Evolutionary conservation across 768 basidiomycete genomes (phyloP).

Genomic region (Amanita subjunquillea): DNA sequence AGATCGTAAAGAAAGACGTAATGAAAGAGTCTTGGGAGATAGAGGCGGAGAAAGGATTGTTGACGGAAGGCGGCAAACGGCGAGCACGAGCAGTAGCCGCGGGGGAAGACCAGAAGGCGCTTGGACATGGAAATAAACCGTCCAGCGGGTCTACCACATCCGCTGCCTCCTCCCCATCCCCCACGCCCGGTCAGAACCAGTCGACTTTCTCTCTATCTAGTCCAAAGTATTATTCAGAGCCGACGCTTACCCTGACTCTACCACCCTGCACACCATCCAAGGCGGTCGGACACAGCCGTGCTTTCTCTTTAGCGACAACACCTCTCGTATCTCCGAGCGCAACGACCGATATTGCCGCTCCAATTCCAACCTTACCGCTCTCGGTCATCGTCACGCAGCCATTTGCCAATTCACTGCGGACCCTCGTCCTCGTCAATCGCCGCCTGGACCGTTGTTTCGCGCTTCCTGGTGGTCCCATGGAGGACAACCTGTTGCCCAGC

Average conservation of each 20-base stretch:
- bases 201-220: slow-evolving; percentile 30
- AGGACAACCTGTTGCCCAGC: slow-evolving; percentile 38
- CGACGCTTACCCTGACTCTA: slow-evolving; percentile 50
- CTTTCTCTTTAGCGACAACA: slow-evolving; percentile 44
- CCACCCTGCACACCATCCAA: slow-evolving; percentile 51
- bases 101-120: slow-evolving; percentile 14
- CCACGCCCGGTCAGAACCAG: slow-evolving; percentile 16
- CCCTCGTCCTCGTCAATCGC: slow-evolving; percentile 52
- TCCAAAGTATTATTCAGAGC: slow-evolving; percentile 49
- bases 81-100: slow-evolving; percentile 49
- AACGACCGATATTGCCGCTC: slow-evolving; percentile 40
- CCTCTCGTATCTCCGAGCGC: slow-evolving; percentile 15
- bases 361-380: slow-evolving; percentile 62
- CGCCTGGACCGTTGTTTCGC: slow-evolving; percentile 57
- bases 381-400: slow-evolving; percentile 46
- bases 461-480: slow-evolving; percentile 34
- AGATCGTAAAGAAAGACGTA: slow-evolving; percentile 19
- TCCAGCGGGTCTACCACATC: slow-evolving; percentile 7
- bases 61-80: slow-evolving; percentile 66
- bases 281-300: slow-evolving; percentile 39
- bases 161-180: slow-evolving; percentile 11
- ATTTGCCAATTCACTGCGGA: slow-evolving; percentile 47
- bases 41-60: slow-evolving; percentile 64
- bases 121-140: slow-evolving; percentile 17
- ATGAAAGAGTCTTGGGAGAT: slow-evolving; percentile 73